Percentiles rank a stretch among this genome's conserved stretches.
Conservation (phyloP, 805 yeast genomes). For the Hanseniaspora lachancei region DNA sequence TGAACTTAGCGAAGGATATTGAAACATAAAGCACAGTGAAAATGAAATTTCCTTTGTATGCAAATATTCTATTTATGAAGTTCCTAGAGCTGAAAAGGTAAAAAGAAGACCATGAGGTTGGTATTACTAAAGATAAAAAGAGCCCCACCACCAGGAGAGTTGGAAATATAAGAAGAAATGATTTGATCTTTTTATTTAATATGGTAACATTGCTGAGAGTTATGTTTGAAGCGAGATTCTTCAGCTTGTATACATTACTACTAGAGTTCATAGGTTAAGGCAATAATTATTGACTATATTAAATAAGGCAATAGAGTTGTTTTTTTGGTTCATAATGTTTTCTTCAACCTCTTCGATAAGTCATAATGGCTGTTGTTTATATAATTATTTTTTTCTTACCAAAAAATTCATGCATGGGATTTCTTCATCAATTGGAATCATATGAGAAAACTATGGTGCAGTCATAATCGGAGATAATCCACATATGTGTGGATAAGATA, state of each 20-base stretch:
- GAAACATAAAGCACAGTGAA: slow-evolving; percentile 17
- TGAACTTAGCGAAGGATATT: not conserved
- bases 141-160: not conserved
- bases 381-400: no score
- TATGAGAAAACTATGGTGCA: no score
- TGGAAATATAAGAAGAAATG: not conserved
- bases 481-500: no score
- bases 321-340: no score
- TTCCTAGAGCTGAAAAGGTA: slow-evolving; percentile 23
- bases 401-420: no score
- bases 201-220: not conserved
- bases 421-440: no score
- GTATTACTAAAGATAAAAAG: not conserved
- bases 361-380: no score
- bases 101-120: not conserved
- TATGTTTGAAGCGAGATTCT: not conserved
- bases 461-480: no score
- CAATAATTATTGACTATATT: no score
- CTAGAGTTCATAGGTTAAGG: not conserved
- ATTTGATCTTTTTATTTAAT: not conserved
- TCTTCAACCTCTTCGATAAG: no score
- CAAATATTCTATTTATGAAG: slow-evolving; percentile 26
- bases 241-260: not conserved
- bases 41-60: slow-evolving; percentile 27
- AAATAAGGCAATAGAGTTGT: no score